Evolutionary conservation across 2,329 filamentous ascomycete genomes (phyloP), one percentile per base, ranked within the genome.

Genomic region (Diatrype stigma): DNA sequence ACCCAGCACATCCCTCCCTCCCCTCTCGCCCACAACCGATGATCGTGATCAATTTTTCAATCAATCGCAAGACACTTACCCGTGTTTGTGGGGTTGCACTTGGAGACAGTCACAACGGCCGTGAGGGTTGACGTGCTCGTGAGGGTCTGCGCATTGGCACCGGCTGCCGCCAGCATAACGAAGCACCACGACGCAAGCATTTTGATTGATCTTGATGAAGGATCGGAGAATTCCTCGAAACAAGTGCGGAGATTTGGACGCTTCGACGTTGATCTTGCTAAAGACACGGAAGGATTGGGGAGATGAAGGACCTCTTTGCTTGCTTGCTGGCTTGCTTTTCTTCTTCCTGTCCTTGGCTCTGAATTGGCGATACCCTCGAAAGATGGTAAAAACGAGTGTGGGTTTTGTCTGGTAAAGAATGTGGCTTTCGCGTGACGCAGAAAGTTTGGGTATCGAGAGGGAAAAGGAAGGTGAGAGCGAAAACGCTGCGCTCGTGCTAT

Each of bases 41-140:
- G n/a, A n/a, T n/a, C n/a, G n/a, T n/a, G n/a, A n/a, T n/a, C n/a
- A n/a, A n/a, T n/a, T n/a, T n/a, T n/a, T n/a, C n/a, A n/a, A n/a
- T n/a, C n/a, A n/a, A n/a, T 16, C 7, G 11, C 14, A 12, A 37
- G 21, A n/a, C n/a, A 44, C 40, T 44, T 23, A 44, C 40, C 60
- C 2, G 63, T 58, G 56, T 66, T 63, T 45, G 56, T 57, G 23
- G 62, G 53, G 51, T 57, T 59, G 61, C 63, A 66, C 56, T 60
- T 56, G 32, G 60, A 63, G 42, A 67, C 61, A 21, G 63, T 65
- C 54, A 66, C 55, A 10, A 59, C 62, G 16, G 60, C 61, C 2
- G 62, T 65, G 45, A 66, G 50, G 52, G 61, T 63, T 23, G 56
- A 51, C 3, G 63, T 66, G 51, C 56, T 62, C 26, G 63, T 67